phyloP scores from a whole-genome alignment of 306 rosid genomes.

The Vigna unguiculata region DNA sequence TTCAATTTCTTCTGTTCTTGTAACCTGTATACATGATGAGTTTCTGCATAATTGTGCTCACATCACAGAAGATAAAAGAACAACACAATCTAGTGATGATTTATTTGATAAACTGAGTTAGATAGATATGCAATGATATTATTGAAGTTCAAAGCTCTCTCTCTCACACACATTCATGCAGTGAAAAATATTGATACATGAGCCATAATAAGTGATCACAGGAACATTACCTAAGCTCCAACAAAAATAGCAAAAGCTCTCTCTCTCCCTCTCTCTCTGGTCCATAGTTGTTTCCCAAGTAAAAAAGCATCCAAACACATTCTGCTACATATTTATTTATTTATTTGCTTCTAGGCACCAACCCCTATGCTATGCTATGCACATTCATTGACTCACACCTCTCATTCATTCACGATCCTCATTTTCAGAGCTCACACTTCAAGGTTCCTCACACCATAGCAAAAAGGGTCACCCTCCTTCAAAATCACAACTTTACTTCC shows the following conservation, averaged over 20 bases:
- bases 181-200: conserved; percentile 9
- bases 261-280: conserved; percentile 43
- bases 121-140: conserved; percentile 37
- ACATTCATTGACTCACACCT: conserved; percentile 42
- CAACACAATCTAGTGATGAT: not conserved
- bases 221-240: conserved; percentile 33
- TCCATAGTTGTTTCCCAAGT: conserved; percentile 57
- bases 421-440: conserved; percentile 67
- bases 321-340: conserved; percentile 54
- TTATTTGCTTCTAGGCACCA: conserved; percentile 58
- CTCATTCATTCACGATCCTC: conserved; percentile 53
- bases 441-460: conserved; percentile 33
- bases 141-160: not conserved
- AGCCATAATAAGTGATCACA: conserved; percentile 29
- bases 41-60: conserved; percentile 6
- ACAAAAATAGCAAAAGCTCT: conserved; percentile 38
- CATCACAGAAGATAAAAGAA: not conserved
- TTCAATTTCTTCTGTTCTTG: not conserved
- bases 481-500: not conserved
- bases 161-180: too few species aligned
- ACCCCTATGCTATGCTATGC: conserved; percentile 49
- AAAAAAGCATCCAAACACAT: conserved; percentile 47
- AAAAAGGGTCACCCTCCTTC: not conserved
- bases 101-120: conserved; percentile 34
- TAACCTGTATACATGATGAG: not conserved